A percentile compares a stretch with the other conserved stretches of the same genome.
Evolutionary conservation across 1,139 yeast genomes (phyloP).

Genomic region (Saccharomyces hybrid): DNA sequence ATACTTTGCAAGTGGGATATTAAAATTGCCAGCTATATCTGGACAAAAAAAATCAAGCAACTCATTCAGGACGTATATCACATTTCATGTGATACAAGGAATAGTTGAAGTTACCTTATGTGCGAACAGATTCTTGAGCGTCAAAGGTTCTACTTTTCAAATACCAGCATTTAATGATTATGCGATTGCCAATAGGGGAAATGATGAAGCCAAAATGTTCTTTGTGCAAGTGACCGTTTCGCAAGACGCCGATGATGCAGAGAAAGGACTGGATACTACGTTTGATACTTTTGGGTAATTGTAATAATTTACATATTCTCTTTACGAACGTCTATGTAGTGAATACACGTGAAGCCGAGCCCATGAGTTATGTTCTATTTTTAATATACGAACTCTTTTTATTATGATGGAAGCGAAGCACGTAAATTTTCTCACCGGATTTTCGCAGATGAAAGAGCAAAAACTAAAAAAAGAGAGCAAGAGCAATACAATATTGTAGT

Average conservation of each 20-base stretch:
- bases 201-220: slow-evolving; percentile 52
- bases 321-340: neutral
- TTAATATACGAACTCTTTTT: neutral
- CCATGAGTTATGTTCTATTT: neutral
- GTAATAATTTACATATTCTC: neutral
- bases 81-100: slow-evolving; percentile 71
- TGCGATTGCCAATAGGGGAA: slow-evolving; percentile 54
- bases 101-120: slow-evolving; percentile 59
- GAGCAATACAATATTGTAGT: neutral
- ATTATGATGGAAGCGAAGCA: neutral
- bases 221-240: slow-evolving; percentile 61
- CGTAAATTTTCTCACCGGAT: neutral
- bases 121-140: slow-evolving; percentile 51
- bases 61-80: slow-evolving; percentile 60
- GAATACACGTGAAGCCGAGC: neutral
- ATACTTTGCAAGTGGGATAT: slow-evolving; percentile 68
- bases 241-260: slow-evolving; percentile 13
- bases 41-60: slow-evolving; percentile 58
- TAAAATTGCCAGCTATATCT: slow-evolving; percentile 52
- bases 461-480: neutral
- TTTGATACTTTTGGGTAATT: neutral
- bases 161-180: slow-evolving; percentile 73
- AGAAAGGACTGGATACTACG: slow-evolving; percentile 14
- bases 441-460: neutral
- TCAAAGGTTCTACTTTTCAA: slow-evolving; percentile 72